Evolutionary conservation across 2,329 filamentous ascomycete species (phyloP), one percentile per base, ranked within the genome.

Genomic region (Fusarium buxicola): DNA sequence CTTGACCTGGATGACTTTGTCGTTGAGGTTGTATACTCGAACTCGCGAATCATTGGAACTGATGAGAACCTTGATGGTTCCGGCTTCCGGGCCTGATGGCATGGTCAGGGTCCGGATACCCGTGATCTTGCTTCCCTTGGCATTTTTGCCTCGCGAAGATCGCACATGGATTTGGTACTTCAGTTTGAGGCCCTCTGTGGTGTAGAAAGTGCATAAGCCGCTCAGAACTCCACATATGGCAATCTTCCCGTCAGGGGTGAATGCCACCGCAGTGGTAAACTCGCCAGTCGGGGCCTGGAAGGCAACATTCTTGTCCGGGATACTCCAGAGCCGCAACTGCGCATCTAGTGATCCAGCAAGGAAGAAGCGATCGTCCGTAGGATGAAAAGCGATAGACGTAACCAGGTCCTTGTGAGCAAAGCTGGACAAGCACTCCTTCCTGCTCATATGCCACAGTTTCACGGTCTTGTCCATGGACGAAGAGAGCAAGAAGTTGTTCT

Each of bases 401-500:
- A 98, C 94, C 69, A 97, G 93, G 74, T 99, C 95, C 69, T 89
- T 92, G 76, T 98, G 95, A 70, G 94, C 92, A 79, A 98, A 99
- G 2, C 91, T 93, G 76, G 93, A 97, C 1, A 99, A 82, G 70
- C 93, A 97, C 71, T 98, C 94, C 4, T 84, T 77, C 48, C 94
- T 85, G 72, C 87, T 94, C 61, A 95, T 84, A 76, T 99, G 95
- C 94, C 95, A 99, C 43, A 99, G 77, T 12, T 92, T 86, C 11
- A 99, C 95, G 0, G 94, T 97, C 80, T 97, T 97, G 75, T 99
- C 95, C 93, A 98, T 97, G 0, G 94, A 97, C 0, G 94, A 96
- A 4, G 94, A 97, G 13, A 99, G 82, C 25, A 99, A 77, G 69
- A 99, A 99, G 75, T 96, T 97, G 77, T 99, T 99, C 82, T 98